phyloP scores from a whole-genome alignment of 805 yeast genomes.

The Monosporozyma unispora region DNA sequence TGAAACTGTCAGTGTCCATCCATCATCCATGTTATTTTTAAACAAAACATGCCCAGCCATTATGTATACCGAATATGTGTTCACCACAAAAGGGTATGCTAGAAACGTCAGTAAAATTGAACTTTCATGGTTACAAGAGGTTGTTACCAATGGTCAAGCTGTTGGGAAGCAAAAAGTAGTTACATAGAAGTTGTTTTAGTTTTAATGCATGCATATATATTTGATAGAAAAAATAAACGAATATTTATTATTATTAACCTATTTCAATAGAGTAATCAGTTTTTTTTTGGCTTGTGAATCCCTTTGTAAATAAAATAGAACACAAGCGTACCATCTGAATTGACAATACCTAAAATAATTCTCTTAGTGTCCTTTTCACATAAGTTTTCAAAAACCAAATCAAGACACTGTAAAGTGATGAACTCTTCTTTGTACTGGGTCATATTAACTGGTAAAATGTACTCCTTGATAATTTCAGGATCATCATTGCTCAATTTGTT shows the following conservation, averaged over 20 bases:
- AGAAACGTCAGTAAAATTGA: conserved; percentile 78
- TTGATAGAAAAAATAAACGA: neutral
- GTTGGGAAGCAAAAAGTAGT: conserved; percentile 11
- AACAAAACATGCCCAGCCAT: conserved; percentile 77
- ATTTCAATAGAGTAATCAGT: no score
- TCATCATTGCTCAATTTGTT: conserved; percentile 20
- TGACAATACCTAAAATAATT: conserved; percentile 46
- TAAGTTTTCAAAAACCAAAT: conserved; percentile 14
- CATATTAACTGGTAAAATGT: conserved; percentile 25
- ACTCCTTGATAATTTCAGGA: conserved; percentile 12
- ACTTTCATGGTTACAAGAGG: conserved; percentile 76
- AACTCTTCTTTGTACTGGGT: conserved; percentile 18
- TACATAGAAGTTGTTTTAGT: neutral
- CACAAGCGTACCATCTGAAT: conserved; percentile 62
- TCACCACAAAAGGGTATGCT: conserved; percentile 87
- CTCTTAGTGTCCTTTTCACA: conserved; percentile 28
- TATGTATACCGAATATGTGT: conserved; percentile 91
- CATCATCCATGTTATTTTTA: conserved; percentile 71
- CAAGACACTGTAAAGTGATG: conserved; percentile 20
- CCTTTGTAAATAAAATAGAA: conserved; percentile 63
- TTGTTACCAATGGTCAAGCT: conserved; percentile 33
- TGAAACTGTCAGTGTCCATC: conserved; percentile 80
- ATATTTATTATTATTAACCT: no score
- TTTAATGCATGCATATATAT: neutral
- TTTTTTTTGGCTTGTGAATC: conserved; percentile 51